Evolutionary conservation across 2,329 filamentous ascomycete species (phyloP).

Genomic region (Calonectria henricotiae): DNA sequence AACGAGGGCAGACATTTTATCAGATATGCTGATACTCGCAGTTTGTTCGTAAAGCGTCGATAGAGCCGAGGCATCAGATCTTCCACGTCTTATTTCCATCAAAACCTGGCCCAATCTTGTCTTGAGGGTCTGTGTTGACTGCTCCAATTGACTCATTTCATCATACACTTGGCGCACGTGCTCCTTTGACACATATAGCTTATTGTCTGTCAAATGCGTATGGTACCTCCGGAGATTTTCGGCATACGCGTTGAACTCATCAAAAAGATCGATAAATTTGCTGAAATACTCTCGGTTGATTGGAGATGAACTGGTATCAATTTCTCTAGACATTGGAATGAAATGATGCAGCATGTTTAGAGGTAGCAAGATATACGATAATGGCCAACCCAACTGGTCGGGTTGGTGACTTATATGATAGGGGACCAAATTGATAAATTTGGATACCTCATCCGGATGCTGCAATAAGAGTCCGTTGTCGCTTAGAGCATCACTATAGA

Average conservation of each 20-base stretch:
- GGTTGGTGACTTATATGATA: background rate
- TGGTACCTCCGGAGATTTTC: background rate
- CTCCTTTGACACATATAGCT: background rate
- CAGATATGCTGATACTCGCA: background rate
- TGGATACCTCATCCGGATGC: background rate
- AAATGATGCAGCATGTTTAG: background rate
- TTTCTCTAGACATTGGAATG: background rate
- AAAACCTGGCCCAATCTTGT: background rate
- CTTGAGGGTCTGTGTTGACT: background rate
- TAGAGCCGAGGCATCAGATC: background rate
- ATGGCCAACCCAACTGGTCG: background rate
- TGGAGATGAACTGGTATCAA: background rate
- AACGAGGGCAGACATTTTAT: background rate
- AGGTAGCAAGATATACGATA: background rate
- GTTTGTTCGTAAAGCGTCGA: background rate
- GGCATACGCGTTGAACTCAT: background rate
- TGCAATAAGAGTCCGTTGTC: background rate
- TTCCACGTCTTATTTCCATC: background rate
- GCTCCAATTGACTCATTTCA: too few species aligned
- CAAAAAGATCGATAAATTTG: background rate
- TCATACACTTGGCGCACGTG: background rate
- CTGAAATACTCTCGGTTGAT: background rate
- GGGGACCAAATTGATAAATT: background rate
- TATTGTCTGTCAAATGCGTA: background rate
- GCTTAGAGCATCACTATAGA: background rate